phyloP scores from a whole-genome alignment of 2,329 filamentous ascomycete genomes.

The Elsinoe fawcettii region DNA sequence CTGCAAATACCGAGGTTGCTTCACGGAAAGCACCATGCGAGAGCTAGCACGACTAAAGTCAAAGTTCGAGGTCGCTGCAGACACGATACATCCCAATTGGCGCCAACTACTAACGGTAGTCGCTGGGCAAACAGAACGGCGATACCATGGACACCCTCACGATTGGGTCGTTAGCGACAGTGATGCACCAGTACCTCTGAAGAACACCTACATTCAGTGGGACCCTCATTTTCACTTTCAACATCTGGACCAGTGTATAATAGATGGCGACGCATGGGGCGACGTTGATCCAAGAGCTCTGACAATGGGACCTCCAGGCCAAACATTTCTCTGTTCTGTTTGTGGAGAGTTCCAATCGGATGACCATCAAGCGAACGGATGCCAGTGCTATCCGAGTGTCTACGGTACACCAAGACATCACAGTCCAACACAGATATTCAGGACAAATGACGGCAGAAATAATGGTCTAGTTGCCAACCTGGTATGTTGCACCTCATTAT shows the following conservation, averaged over 20 bases:
- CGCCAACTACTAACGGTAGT: slow-evolving; percentile 43
- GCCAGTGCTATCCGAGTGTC: slow-evolving; percentile 47
- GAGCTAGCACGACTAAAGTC: slow-evolving; percentile 39
- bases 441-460: slow-evolving; percentile 46
- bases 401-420: slow-evolving; percentile 35
- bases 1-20: slow-evolving; percentile 52
- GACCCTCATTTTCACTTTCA: slow-evolving; percentile 42
- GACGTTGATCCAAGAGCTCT: slow-evolving; percentile 42
- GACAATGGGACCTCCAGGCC: slow-evolving; percentile 9
- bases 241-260: slow-evolving; percentile 43
- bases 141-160: slow-evolving; percentile 44
- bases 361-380: slow-evolving; percentile 41
- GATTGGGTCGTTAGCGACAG: slow-evolving; percentile 45
- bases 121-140: slow-evolving; percentile 34
- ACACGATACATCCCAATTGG: slow-evolving; percentile 47
- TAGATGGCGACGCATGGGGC: slow-evolving; percentile 44
- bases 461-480: slow-evolving; percentile 45
- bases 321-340: slow-evolving; percentile 33
- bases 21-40: slow-evolving; percentile 44
- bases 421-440: slow-evolving; percentile 46
- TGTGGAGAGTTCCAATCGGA: slow-evolving; percentile 47
- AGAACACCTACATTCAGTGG: slow-evolving; percentile 41
- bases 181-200: slow-evolving; percentile 38
- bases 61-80: slow-evolving; percentile 47
- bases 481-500: slow-evolving; percentile 10